Base-by-base conservation (phyloP, 495 filamentous ascomycete species). In the Diplogelasinospora grovesii region DNA sequence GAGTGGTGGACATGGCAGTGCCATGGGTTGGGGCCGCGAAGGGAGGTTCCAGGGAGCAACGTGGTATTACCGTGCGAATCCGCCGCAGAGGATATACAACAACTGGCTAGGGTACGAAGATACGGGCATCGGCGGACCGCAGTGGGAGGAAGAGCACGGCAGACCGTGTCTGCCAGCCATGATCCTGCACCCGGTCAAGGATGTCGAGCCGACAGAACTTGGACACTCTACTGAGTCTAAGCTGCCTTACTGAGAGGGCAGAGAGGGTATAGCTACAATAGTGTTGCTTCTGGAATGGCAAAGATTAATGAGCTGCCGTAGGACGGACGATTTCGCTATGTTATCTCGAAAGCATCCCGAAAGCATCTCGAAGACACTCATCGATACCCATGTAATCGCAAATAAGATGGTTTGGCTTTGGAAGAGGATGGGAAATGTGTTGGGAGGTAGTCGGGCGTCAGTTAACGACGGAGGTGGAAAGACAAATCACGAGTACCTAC, bases 51-150 rank as follows among this genome's bases (percentile, higher is more conserved):
- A 66, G 41, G 75, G 74, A 25, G 64, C 56, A 36, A 78, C 75
- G 20, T 83, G 76, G 78, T 78, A 77, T 45, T 81, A 68, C 52
- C 57, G 65, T 9, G 66, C 70, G 3, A 50, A 50, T 13, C 73
- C 77, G 22, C 68, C 78, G 4, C 66, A 66, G 55, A 60, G 69
- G 36, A 41, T 85, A 26, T 83, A 78, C 52, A 65, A 80, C 52
- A 71, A 78, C 49, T 82, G 79, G 68, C 57, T 83, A 54, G 78
- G 79, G 2, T 70, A 66, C 47, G 71, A 77, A 36, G 70, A 74
- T 33, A 66, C 60, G 14, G 62, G 53, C 20, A 54, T 73, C 15
- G 74, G 73, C 22, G 73, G 73, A 4, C 32, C 48, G 16, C 62
- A 71, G 51, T 78, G 74, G 70, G 75, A 80, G 55, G 59, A 55